Conservation (phyloP, 2,329 filamentous ascomycete genomes). For the Aspergillus niger region DNA sequence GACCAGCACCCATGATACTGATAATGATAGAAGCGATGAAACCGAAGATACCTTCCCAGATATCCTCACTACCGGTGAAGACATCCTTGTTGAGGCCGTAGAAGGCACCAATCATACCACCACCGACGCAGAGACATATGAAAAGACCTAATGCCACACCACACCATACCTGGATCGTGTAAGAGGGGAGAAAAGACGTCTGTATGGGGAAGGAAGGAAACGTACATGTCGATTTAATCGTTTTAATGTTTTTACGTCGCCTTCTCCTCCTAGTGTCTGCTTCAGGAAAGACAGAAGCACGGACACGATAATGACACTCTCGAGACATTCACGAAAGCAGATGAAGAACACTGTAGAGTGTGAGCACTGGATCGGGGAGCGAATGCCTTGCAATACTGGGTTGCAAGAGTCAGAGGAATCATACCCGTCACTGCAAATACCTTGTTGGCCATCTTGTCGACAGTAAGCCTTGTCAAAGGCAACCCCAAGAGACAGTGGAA, state of each 20-base stretch:
- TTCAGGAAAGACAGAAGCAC: constrained; percentile 85
- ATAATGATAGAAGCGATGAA: constrained; percentile 78
- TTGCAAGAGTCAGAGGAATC: not conserved
- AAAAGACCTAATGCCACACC: constrained; percentile 65
- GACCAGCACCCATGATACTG: constrained; percentile 74
- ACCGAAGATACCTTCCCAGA: constrained; percentile 79
- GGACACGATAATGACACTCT: constrained; percentile 82
- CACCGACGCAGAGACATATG: constrained; percentile 67
- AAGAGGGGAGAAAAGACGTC: not conserved
- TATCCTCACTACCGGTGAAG: constrained; percentile 69
- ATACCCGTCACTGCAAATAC: constrained; percentile 21
- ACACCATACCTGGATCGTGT: constrained; percentile 61
- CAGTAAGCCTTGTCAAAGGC: not conserved
- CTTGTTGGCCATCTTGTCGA: constrained; percentile 14
- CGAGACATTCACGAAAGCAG: constrained; percentile 80
- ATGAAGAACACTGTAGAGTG: constrained; percentile 72
- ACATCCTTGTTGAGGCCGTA: constrained; percentile 68
- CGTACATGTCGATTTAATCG: constrained; percentile 64
- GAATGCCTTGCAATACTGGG: not conserved
- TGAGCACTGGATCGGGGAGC: not conserved
- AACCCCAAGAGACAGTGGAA: not conserved
- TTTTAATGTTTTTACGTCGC: constrained; percentile 66
- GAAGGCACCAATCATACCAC: constrained; percentile 70
- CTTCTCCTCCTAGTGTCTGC: constrained; percentile 69
- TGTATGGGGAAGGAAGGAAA: not conserved